Base-by-base conservation (phyloP, 2,329 filamentous ascomycete species). In the Fusarium nematophilum region DNA sequence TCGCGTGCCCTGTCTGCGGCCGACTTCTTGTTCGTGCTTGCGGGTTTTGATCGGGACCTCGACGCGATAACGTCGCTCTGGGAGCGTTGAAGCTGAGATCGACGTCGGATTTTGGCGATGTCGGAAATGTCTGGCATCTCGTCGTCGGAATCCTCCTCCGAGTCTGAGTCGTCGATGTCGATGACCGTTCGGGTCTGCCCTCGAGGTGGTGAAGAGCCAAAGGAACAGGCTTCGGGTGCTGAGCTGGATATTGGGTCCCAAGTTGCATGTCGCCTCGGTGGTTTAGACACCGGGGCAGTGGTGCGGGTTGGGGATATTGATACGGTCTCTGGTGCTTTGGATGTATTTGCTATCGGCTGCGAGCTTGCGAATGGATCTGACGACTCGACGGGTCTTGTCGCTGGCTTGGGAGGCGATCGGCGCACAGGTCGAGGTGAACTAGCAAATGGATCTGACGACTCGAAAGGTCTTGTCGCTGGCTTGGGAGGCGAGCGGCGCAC, bases 211-310 rank as follows among this genome's bases (percentile, higher is more conserved):
- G 57, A 64, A 0, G 64, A 70, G 33, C 47, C 51, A 15, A 64
- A 70, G 0, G 58, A 60, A 9, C 58, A 45, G 3, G 53, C 52
- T 38, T 83, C 77, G 1, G 81, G 82, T 4, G 81, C 81, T 1
- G 81, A 84, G 65, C 82, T 85, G 0, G 82, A 84, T 44, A 84
- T 84, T 0, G 80, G 81, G 63, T 83, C 81, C 80, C 80, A 83
- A 1, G 72, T 70, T 3, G 66, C 42, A 9, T 56, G 57, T 34
- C 53, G 57, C 30, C 38, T 58, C 4, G 37, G 38, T 7, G 33
- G 48, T 13, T 57, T 59, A 6, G 38, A 25, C 1, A 29, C 36
- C 14, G 59, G 43, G 10, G 34, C 34, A 9, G 43, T 36, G 11
- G 43, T 37, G 17, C 44, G 43, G n/a, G 46, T 17, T 13, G 53